Base-by-base conservation (phyloP, 2,329 filamentous ascomycete species). In the Tolypocladium guangdongense region DNA sequence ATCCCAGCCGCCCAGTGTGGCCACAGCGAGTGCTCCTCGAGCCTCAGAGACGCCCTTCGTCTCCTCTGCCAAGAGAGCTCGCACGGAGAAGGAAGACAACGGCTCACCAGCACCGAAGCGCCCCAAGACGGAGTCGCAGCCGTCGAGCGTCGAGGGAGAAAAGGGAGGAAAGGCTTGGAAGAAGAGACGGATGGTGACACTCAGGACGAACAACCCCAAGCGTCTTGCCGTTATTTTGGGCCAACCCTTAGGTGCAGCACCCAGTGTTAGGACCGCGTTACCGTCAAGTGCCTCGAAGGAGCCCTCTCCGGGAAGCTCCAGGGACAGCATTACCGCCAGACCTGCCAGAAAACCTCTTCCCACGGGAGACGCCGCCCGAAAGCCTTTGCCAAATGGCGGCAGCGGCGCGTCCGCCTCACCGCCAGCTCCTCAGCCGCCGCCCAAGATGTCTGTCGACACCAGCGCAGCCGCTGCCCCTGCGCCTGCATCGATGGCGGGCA, bases 291-390 rank as follows among this genome's bases (percentile, higher is more conserved):
- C 60, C 7, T 59, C 62, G 2, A 66, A 62, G 52, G 67, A 66
- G 12, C 51, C 59, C 8, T 52, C 60, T 3, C 54, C 59, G 7
- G 63, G 53, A 3, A 51, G 51, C 20, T 54, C 59, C 4, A 70
- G 57, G 41, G 67, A 68, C 18, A 60, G 58, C 8, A 67, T 68
- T 30, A 62, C 62, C 1, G 63, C 64, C 14, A 72, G 72, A 51
- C 64, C 68, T 8, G 61, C 62, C 14, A 62, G 69, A 36, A 71
- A 71, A 39, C 69, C 69, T 16, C 59, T 71, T 7, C 69, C 69
- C 3, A 58, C 58, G 3, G 66, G 65, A 5, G 66, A 67, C 5
- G 35, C 46, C 18, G 52, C 52, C 1, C 62, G 68, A 36, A 70
- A 63, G 49, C 68, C 68, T 5, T 47, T 71, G n/a, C 68, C 68